Percentiles rank a stretch among this genome's conserved stretches.
Conservation (phyloP, 1,284 basidiomycete genomes). For the Pseudozyma pruni region DNA sequence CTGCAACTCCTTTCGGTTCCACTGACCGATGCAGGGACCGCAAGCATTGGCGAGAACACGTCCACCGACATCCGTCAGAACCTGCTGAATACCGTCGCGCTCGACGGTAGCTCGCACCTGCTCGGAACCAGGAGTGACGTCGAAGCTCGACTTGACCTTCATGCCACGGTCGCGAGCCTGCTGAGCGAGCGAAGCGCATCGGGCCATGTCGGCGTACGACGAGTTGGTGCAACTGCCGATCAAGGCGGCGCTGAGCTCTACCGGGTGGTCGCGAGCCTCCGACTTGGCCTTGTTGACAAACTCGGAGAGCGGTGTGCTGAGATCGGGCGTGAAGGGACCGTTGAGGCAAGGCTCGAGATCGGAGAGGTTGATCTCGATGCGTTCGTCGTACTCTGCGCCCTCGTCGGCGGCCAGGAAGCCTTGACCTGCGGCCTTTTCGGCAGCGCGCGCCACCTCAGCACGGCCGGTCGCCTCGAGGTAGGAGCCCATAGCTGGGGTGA, state of each 20-base stretch:
- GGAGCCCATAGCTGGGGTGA: constrained; percentile 83
- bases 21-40: constrained; percentile 98
- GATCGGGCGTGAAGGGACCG: constrained; percentile 97
- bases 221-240: constrained; percentile 97
- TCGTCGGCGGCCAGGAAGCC: constrained; percentile 82
- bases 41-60: constrained; percentile 97
- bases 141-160: constrained; percentile 87
- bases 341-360: constrained; percentile 90
- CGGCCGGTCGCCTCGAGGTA: constrained; percentile 92
- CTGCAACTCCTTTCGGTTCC: constrained; percentile 91
- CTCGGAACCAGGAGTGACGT: constrained; percentile 97
- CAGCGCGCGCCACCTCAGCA: constrained; percentile 84
- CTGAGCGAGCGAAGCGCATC: constrained; percentile 87
- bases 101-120: constrained; percentile 98
- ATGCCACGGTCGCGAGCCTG: constrained; percentile 89
- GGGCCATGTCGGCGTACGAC: constrained; percentile 73
- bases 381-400: constrained; percentile 93
- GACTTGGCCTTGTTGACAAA: constrained; percentile 81
- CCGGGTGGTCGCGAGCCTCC: constrained; percentile 85
- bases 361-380: constrained; percentile 92
- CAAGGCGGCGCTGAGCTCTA: constrained; percentile 83
- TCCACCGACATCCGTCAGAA: constrained; percentile 85
- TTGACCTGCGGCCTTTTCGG: constrained; percentile 84
- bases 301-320: constrained; percentile 92
- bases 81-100: constrained; percentile 85